Evolutionary conservation across 2,329 filamentous ascomycete genomes (phyloP).

Genomic region (Pyrenophora tritici-repentis): DNA sequence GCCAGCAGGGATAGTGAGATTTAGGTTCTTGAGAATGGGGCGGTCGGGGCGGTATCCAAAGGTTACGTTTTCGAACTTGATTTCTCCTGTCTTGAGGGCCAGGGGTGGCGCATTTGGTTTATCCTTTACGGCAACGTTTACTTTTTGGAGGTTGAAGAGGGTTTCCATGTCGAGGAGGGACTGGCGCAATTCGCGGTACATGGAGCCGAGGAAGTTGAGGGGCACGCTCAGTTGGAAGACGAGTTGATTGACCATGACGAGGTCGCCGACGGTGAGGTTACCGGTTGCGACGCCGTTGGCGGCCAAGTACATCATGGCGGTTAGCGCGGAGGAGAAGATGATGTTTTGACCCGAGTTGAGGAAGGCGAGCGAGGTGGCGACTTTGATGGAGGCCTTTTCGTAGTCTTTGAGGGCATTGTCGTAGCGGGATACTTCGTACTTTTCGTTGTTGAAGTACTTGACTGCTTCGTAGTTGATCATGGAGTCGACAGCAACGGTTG

Average conservation of each 20-base stretch:
- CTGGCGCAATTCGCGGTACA: constrained; percentile 94
- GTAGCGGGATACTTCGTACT: constrained; percentile 88
- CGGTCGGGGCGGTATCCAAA: constrained; percentile 90
- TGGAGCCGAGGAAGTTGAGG: constrained; percentile 95
- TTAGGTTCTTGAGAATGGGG: constrained; percentile 83
- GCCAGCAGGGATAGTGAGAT: constrained; percentile 87
- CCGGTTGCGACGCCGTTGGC: constrained; percentile 85
- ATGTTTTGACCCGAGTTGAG: constrained; percentile 95
- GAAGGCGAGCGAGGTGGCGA: constrained; percentile 89
- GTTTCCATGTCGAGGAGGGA: constrained; percentile 98
- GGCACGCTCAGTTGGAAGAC: constrained; percentile 98
- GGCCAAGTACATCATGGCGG: constrained; percentile 97
- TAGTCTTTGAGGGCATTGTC: constrained; percentile 85
- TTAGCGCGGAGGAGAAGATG: constrained; percentile 93
- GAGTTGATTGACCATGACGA: constrained; percentile 98
- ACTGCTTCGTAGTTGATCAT: constrained; percentile 99
- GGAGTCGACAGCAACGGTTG: constrained; percentile 93
- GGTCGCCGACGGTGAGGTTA: constrained; percentile 84
- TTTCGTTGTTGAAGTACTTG: constrained; percentile 99
- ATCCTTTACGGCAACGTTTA: constrained; percentile 86
- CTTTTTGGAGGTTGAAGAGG: constrained; percentile 94
- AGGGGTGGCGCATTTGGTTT: constrained; percentile 74
- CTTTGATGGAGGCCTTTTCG: constrained; percentile 93
- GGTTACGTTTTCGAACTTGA: constrained; percentile 90
- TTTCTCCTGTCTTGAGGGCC: constrained; percentile 78